Evolutionary conservation across 2,329 filamentous ascomycete genomes (phyloP), one percentile per base, ranked within the genome.

Genomic region (Aspergillus sergii): DNA sequence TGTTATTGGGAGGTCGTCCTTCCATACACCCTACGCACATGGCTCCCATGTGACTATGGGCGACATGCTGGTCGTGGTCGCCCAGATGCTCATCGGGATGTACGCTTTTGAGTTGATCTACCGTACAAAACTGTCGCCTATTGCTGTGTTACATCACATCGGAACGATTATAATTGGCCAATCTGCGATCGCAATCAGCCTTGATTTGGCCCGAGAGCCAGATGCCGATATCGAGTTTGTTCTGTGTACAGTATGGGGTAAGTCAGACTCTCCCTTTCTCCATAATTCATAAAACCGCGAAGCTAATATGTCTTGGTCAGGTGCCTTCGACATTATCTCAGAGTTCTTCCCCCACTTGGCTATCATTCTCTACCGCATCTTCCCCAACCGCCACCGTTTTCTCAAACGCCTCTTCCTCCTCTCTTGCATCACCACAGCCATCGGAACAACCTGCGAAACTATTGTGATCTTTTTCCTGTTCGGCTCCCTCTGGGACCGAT

Each of bases 71-170:
- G 68, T 81, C 12, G 69, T 80, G 1, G 73, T 72, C 4, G 72
- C 78, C 6, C 78, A 82, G 56, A 73, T 81, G 65, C 69, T 83
- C 32, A 77, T 79, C 16, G 79, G 71, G n/a, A 82, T 82, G 78
- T 82, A 83, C 61, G 68, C 81, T 14, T 82, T 82, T 57, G 81
- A 83, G 66, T 71, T 83, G 7, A 71, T 82, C 50, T 82, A 80
- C 60, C 76, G 80, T 6, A 66, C 71, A 1, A 77, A 78, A 51
- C 69, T 82, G 5, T 81, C 79, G 2, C 76, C 75, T 0, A 75
- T 83, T 26, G 77, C 78, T 4, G 76, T 78, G 1, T 65, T 75
- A 12, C 81, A 83, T 59, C 81, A 83, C 58, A 64, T 78, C 5
- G 78, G 78, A 0, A 76, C 78, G 0, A 76, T 80, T 16, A 30